These are phyloP conservation scores for Septoria petroselini DNA, from an alignment of 2,329 filamentous ascomycete genomes.

Conservation along the genomic window DNA sequence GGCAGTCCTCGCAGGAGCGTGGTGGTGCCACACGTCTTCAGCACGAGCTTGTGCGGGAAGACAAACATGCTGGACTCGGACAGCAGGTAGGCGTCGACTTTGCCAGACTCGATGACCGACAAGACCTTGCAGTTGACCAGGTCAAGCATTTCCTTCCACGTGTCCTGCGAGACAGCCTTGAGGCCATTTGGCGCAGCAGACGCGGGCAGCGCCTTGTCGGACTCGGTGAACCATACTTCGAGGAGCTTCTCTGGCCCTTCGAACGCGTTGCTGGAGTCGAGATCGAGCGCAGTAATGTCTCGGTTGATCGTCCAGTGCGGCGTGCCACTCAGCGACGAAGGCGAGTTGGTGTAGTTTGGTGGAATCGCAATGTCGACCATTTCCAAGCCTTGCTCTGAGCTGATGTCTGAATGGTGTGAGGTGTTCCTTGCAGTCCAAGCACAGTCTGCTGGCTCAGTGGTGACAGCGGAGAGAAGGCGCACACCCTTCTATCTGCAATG, in stretches of 20 bases:
- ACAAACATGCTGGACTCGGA: slow-evolving; percentile 99
- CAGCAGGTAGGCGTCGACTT: slow-evolving; percentile 92
- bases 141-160: slow-evolving; percentile 96
- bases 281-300: slow-evolving; percentile 76
- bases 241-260: slow-evolving; percentile 97
- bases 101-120: slow-evolving; percentile 87
- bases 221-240: slow-evolving; percentile 95
- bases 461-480: slow-evolving; percentile 97
- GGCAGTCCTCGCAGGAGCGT: slow-evolving; percentile 86
- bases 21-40: slow-evolving; percentile 98
- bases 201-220: slow-evolving; percentile 67
- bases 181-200: slow-evolving; percentile 71
- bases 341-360: slow-evolving; percentile 71
- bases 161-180: slow-evolving; percentile 78
- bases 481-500: slow-evolving; percentile 56
- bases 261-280: slow-evolving; percentile 94
- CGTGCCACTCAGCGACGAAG: slow-evolving; percentile 71
- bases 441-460: slow-evolving; percentile 98
- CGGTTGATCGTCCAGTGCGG: slow-evolving; percentile 96
- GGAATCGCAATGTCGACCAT: slow-evolving; percentile 85
- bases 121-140: slow-evolving; percentile 98
- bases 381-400: slow-evolving; percentile 49
- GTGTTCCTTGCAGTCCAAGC: slow-evolving; percentile 50
- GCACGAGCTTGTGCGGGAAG: slow-evolving; percentile 97
- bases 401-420: too few species aligned